Conservation (phyloP, 169 alveolate species). For the Cryptosporidium sp. region DNA sequence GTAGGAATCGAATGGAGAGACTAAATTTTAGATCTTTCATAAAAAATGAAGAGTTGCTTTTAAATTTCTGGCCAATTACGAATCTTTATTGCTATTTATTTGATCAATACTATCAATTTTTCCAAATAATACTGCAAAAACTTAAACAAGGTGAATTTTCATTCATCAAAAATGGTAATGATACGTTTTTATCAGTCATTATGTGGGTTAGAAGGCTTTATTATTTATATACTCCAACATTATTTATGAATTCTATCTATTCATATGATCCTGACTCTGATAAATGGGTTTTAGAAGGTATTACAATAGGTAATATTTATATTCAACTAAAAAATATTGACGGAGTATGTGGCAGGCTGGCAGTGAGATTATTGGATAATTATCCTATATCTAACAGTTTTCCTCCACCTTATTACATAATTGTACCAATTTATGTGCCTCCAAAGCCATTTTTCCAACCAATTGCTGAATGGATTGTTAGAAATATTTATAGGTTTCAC, state of each 20-base stretch:
- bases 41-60: slow-evolving; percentile 30
- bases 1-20: slow-evolving; percentile 41
- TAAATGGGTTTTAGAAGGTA: slow-evolving; percentile 63
- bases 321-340: slow-evolving; percentile 39
- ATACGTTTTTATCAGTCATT: slow-evolving; percentile 63
- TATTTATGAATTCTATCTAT: slow-evolving; percentile 64
- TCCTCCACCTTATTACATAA: slow-evolving; percentile 51
- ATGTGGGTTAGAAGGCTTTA: slow-evolving; percentile 73
- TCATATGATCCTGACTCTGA: slow-evolving; percentile 32
- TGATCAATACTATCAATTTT: slow-evolving; percentile 39
- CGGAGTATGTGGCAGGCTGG: slow-evolving; percentile 52
- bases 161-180: slow-evolving; percentile 50
- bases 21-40: slow-evolving; percentile 5
- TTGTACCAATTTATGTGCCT: slow-evolving; percentile 46
- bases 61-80: slow-evolving; percentile 67
- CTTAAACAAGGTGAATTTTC: slow-evolving; percentile 38
- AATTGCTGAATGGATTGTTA: slow-evolving; percentile 74
- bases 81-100: slow-evolving; percentile 62
- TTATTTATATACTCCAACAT: slow-evolving; percentile 55
- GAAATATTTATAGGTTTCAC: slow-evolving; percentile 33
- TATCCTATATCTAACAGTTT: slow-evolving; percentile 21
- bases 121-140: slow-evolving; percentile 25
- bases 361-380: slow-evolving; percentile 46
- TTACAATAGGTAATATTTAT: slow-evolving; percentile 62
- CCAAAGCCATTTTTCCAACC: slow-evolving; percentile 76